phyloP scores from a whole-genome alignment of 495 filamentous ascomycete species.

The Hypoxylon rickii region DNA sequence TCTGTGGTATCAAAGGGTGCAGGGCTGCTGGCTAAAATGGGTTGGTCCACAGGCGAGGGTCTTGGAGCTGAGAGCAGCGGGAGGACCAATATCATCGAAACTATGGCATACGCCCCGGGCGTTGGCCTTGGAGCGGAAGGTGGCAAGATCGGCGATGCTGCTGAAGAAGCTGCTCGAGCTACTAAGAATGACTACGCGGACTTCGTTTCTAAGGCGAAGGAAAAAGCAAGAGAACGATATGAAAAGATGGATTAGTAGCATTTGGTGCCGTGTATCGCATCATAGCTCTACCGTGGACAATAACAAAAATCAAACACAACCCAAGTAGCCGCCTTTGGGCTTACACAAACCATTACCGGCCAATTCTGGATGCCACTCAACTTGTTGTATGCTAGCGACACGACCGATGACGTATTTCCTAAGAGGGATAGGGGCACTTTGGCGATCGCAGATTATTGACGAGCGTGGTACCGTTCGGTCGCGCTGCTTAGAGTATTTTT shows the following conservation, averaged over 20 bases:
- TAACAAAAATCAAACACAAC: too few species aligned
- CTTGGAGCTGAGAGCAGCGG: constrained; percentile 81
- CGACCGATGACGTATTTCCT: too few species aligned
- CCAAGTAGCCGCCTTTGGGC: too few species aligned
- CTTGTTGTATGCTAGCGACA: too few species aligned
- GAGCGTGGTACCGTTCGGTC: too few species aligned
- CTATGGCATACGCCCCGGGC: constrained; percentile 78
- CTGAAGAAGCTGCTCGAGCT: constrained; percentile 74
- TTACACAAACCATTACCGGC: too few species aligned
- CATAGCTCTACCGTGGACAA: background rate
- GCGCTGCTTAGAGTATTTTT: too few species aligned
- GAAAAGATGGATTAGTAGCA: constrained; percentile 57
- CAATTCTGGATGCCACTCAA: too few species aligned
- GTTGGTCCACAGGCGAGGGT: constrained; percentile 79
- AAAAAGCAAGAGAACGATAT: constrained; percentile 79
- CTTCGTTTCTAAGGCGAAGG: constrained; percentile 78
- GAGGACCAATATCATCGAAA: constrained; percentile 74
- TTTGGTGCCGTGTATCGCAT: background rate
- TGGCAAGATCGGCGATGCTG: constrained; percentile 81
- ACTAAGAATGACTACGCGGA: constrained; percentile 71
- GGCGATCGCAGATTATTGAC: too few species aligned
- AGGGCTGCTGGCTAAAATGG: constrained; percentile 86
- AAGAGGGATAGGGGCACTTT: too few species aligned
- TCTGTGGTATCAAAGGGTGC: constrained; percentile 76
- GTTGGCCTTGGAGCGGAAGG: constrained; percentile 87